Base-by-base conservation (phyloP, 768 basidiomycete species). In the Pisolithus marmoratus region DNA sequence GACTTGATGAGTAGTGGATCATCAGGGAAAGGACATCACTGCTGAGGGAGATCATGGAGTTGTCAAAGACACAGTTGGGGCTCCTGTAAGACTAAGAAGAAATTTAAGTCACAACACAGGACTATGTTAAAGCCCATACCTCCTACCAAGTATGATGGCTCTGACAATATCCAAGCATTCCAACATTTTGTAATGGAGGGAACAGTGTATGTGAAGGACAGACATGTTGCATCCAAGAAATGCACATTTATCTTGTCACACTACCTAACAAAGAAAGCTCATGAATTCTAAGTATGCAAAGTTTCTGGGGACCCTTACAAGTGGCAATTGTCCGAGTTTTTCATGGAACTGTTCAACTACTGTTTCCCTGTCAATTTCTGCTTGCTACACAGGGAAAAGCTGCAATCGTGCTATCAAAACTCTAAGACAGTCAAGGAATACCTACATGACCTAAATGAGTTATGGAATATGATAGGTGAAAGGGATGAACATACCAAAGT, bases 401-500 rank as follows among this genome's bases (percentile, higher is more conserved):
- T 76, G 0, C 38, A 56, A 1, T 38, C 46, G 0, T 55, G 50
- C 5, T 49, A 42, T 1, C 73, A 76, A 43, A 53, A 61, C 3
- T 46, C 62, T 1, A 61, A 59, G 8, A 60, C 56, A 0, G 69
- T 76, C 0, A 51, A 60, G 0, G 66, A 69, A 8, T 76, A 65
- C 53, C 60, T 65, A 2, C 8, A 27, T 27, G 26, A 27, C 4
- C 8, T 27, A 8, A 27, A 27, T 8, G 8, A 27, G n/a, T n/a
- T 65, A 66, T 38, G 65, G 50, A 60, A 61, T 8, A 67, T 70
- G 50, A 67, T 73, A 8, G 72, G 72, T 0, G 38, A 60, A 4
- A 55, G 60, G 0, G 60, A 64, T 5, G 53, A 69, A 4, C 50
- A 56, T 0, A 68, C 73, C 14, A 43, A 58, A 9, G 66, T 72